These are phyloP conservation scores for Erucastrum elatum DNA, from an alignment of 345 rosid genomes.

Conservation along the genomic window DNA sequence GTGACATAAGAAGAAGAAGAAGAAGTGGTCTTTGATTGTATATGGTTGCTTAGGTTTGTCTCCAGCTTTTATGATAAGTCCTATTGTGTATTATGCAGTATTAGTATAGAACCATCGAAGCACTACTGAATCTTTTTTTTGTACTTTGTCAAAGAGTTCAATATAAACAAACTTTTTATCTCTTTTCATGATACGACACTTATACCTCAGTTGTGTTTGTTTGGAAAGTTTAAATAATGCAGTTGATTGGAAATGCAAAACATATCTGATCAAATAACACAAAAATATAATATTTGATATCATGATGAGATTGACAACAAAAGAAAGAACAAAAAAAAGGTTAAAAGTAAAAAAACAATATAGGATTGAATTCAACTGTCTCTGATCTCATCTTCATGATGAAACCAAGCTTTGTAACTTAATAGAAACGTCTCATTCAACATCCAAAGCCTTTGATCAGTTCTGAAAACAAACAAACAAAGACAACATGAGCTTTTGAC, in stretches of 20 bases:
- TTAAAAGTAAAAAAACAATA: conserved; percentile 1
- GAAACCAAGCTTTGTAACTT: conserved; percentile 29
- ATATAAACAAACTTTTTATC: neutral
- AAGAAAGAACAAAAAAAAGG: conserved; percentile 4
- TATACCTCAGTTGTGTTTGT: neutral
- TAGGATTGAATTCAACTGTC: conserved; percentile 19
- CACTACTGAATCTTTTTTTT: neutral
- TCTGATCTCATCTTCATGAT: conserved; percentile 27
- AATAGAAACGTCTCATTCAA: conserved; percentile 11
- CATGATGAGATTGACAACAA: conserved; percentile 22
- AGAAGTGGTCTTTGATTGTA: conserved; percentile 4
- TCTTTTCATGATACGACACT: conserved; percentile 7
- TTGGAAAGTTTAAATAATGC: neutral
- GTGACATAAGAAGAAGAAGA: conserved; percentile 15
- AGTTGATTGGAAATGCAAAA: neutral
- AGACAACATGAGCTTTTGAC: neutral
- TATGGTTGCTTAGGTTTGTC: conserved; percentile 19
- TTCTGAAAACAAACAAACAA: conserved; percentile 28
- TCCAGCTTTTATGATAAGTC: neutral
- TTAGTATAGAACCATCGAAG: conserved; percentile 1
- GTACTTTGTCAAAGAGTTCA: neutral
- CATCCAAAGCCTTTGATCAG: conserved; percentile 30
- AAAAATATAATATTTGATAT: conserved; percentile 15
- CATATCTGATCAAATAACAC: conserved; percentile 27
- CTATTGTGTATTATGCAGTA: conserved; percentile 16